Base-by-base conservation (phyloP, 2,329 filamentous ascomycete species). In the Mycosphaerella sp. region DNA sequence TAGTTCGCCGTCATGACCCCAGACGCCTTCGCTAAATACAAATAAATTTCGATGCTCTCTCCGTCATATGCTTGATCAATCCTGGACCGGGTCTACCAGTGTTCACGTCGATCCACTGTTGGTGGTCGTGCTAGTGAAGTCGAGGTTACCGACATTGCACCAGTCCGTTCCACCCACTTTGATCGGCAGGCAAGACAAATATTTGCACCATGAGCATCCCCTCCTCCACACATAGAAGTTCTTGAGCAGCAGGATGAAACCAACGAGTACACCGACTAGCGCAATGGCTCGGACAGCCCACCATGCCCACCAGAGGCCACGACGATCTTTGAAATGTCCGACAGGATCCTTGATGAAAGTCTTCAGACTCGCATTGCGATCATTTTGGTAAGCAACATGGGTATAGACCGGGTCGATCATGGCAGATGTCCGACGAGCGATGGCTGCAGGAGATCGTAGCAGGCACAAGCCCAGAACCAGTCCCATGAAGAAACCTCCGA, bases 241-340 rank as follows among this genome's bases (percentile, higher is more conserved):
- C 66, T 89, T 83, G 54, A 97, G 70, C 47, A 98, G 75, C 40
- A 96, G 73, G 55, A 95, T 86, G 67, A 97, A 96, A 1, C 85
- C 85, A 36, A 95, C 79, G 32, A 95, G 75, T 30, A 90, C 86
- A n/a, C 83, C 79, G 6, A 95, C 79, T 45, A 98, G 73, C 18
- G 86, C 84, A 0, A 79, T 88, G 1, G 80, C 87, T 14, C 93
- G 81, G 25, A 97, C 78, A 17, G 95, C 70, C 91, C 91, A 97
- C 93, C 93, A 98, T 5, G 75, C 86, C 93, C 93, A 98, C 93
- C 93, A 98, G 6, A 95, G 76, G 17, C 87, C 86, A 68, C 95
- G 95, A 14, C 93, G 80, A 16, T 88, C 89, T 68, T 90, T 91
- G 74, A 97, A 97, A 71, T 96, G 96, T 5, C 81, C 83, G 0